phyloP scores from a whole-genome alignment of 2,329 filamentous ascomycete genomes.

The Trichoderma brevicompactum region DNA sequence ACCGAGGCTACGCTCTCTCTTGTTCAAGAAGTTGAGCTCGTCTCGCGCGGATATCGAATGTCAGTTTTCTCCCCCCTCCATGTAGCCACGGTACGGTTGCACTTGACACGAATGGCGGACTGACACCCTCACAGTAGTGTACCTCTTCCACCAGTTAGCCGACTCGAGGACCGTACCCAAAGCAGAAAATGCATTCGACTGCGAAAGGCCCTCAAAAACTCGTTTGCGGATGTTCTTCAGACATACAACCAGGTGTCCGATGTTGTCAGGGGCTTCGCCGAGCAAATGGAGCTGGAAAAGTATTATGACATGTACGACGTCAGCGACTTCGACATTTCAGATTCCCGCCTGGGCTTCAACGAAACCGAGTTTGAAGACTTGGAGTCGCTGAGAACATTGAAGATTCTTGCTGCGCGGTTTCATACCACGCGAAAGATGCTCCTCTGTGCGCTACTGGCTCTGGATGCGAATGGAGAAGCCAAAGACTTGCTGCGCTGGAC shows the following conservation, averaged over 20 bases:
- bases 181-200: constrained; percentile 78
- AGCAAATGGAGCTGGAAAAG: constrained; percentile 82
- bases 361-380: constrained; percentile 74
- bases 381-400: constrained; percentile 78
- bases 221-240: constrained; percentile 71
- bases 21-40: constrained; percentile 93
- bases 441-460: constrained; percentile 83
- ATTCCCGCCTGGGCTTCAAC: constrained; percentile 67
- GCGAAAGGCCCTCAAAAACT: constrained; percentile 73
- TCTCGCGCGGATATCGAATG: constrained; percentile 88
- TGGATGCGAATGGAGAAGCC: constrained; percentile 79
- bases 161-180: constrained; percentile 83
- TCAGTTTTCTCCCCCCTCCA: constrained; percentile 47
- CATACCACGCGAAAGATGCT: constrained; percentile 82
- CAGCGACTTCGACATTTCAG: constrained; percentile 71
- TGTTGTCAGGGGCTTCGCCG: constrained; percentile 72
- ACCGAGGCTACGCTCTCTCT: constrained; percentile 76
- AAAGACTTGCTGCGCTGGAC: constrained; percentile 80
- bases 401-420: constrained; percentile 79
- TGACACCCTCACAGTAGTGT: constrained; percentile 66
- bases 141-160: constrained; percentile 87
- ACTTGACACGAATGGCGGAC: background rate
- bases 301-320: constrained; percentile 91
- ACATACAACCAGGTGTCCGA: constrained; percentile 72
- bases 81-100: background rate